phyloP scores from a whole-genome alignment of 2,329 filamentous ascomycete genomes.

The Botrytis tulipae region DNA sequence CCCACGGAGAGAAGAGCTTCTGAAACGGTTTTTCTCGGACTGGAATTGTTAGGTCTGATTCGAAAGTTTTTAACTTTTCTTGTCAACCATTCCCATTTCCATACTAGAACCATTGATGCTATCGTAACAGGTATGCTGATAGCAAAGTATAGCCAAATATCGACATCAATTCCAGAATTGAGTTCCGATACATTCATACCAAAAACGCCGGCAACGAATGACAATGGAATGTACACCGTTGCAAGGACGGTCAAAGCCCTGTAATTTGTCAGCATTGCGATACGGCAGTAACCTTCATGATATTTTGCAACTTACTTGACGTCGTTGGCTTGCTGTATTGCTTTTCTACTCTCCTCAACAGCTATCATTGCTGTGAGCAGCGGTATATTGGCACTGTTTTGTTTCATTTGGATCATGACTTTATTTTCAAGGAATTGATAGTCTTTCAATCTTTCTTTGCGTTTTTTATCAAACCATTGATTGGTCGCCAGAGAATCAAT shows the following conservation, averaged over 20 bases:
- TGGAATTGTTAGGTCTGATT: neutral
- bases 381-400: neutral
- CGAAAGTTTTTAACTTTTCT: neutral
- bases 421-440: neutral
- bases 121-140: neutral
- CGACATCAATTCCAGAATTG: neutral
- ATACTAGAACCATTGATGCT: neutral
- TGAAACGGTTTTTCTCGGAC: neutral
- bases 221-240: neutral
- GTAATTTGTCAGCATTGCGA: neutral
- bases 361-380: neutral
- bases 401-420: neutral
- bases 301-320: neutral
- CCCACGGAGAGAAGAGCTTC: neutral
- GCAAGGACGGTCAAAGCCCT: neutral
- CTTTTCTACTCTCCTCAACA: neutral
- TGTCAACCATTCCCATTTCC: neutral
- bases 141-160: neutral
- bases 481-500: neutral
- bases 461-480: fast-evolving
- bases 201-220: constrained; percentile 2
- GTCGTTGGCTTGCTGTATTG: constrained; percentile 1
- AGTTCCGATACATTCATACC: neutral
- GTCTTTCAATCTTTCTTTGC: neutral
- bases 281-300: too few relatives aligned